These are phyloP conservation scores for Coffea eugenioides DNA, from an alignment of 257 asterid species.

Conservation along the genomic window DNA sequence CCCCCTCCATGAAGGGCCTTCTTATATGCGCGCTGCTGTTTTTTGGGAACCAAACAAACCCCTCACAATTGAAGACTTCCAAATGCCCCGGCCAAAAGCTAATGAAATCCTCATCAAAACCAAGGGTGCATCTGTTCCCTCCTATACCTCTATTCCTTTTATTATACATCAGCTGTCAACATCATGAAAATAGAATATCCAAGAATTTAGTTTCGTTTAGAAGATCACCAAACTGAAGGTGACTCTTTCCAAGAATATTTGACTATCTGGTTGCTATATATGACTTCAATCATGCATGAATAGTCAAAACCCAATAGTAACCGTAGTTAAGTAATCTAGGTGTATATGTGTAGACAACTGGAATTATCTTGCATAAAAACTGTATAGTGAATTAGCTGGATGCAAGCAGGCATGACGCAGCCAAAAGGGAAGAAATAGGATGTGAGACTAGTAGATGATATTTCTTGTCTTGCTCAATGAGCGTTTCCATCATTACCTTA, in stretches of 20 bases:
- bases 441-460: neutral
- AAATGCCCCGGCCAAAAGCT: slow-evolving; percentile 93
- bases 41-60: slow-evolving; percentile 86
- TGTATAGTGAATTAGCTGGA: neutral
- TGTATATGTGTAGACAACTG: neutral
- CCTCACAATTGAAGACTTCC: slow-evolving; percentile 74
- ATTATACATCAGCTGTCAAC: neutral
- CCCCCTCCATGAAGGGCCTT: slow-evolving; percentile 63
- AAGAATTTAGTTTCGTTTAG: neutral
- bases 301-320: neutral
- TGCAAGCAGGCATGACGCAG: too few relatives aligned
- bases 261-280: neutral
- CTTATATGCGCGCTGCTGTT: slow-evolving; percentile 88
- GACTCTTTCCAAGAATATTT: neutral
- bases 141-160: neutral
- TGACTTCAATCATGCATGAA: neutral
- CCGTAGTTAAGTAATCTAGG: neutral
- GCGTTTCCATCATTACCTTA: neutral
- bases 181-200: neutral
- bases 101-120: slow-evolving; percentile 88
- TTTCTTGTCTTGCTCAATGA: neutral
- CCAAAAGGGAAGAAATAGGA: neutral
- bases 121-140: slow-evolving; percentile 49
- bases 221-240: neutral
- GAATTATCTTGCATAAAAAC: neutral